Base-by-base conservation (phyloP, 768 basidiomycete species). In the Lactifluus subvellereus region DNA sequence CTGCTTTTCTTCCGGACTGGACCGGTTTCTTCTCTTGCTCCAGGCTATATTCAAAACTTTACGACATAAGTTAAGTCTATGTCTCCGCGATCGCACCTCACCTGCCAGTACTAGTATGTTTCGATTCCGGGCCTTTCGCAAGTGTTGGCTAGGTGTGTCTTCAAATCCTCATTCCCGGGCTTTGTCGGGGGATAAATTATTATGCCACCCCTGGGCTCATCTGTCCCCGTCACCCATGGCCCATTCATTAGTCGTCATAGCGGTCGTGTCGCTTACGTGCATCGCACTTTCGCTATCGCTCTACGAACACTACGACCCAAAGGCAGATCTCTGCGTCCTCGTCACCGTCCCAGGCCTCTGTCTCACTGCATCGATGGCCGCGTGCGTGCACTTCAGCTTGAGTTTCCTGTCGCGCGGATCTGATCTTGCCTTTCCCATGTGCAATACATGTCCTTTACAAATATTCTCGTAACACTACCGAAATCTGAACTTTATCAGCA, bases 71-170 rank as follows among this genome's bases (percentile, higher is more conserved):
- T 30, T 7, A 32, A 50, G 11, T 45, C 20, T 7, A 18, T 16
- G 49, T 37, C 11, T 8, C 18, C 6, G 20, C n/a, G 49, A 43
- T 32, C 42, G 9, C 13, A 45, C 38, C 20, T 32, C 6, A 43
- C 33, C 18, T 10, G 16, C n/a, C 33, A 30, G 10, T 30, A 58
- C n/a, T n/a, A n/a, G n/a, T n/a, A 27, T 64, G 59, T 30, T 66
- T 59, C 56, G 64, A 22, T 67, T 67, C 45, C 57, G 66, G 20
- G 42, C 65, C n/a, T 62, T 67, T 58, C 66, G 66, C 47, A 67
- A 67, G 65, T 61, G 60, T 43, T 67, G 66, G 47, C 16, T 67
- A 14, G 54, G 66, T 67, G 13, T 35, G 66, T 65, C 11, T 4
- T 51, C 30, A 47, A 27, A 48, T 27, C 43, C 7, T n/a, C 14